phyloP scores from a whole-genome alignment of 371 early-diverging fungal genomes.

The Mortierella sp. region DNA sequence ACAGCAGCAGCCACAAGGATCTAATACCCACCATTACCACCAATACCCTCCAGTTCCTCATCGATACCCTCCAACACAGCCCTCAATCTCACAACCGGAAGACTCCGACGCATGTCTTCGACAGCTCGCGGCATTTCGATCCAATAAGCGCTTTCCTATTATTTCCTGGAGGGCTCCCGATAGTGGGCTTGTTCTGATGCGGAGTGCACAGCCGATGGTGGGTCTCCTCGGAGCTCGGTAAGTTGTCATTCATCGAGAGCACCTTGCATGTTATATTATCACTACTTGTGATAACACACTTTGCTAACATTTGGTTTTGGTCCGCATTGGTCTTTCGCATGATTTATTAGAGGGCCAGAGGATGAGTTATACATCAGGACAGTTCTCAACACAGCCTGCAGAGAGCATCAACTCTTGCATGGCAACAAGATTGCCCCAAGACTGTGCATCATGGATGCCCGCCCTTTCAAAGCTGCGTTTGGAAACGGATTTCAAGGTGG shows the following conservation, averaged over 20 bases:
- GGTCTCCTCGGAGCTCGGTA: conserved; percentile 54
- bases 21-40: neutral
- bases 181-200: conserved; percentile 34
- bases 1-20: neutral
- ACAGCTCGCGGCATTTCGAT: conserved; percentile 41
- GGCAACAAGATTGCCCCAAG: conserved; percentile 12
- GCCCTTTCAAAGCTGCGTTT: conserved; percentile 55
- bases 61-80: neutral
- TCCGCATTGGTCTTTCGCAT: neutral
- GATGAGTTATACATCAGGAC: conserved; percentile 46
- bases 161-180: conserved; percentile 48
- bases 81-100: neutral
- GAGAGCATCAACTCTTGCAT: conserved; percentile 13
- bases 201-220: conserved; percentile 57
- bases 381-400: conserved; percentile 39
- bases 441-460: conserved; percentile 62
- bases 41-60: neutral
- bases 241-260: neutral
- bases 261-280: no score
- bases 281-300: neutral
- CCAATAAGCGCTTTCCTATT: conserved; percentile 46
- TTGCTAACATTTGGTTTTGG: neutral
- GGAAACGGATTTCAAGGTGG: conserved; percentile 58
- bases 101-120: conserved; percentile 23
- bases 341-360: conserved; percentile 32